Evolutionary conservation across 805 yeast genomes (phyloP).

Genomic region (Candida peoriensis): DNA sequence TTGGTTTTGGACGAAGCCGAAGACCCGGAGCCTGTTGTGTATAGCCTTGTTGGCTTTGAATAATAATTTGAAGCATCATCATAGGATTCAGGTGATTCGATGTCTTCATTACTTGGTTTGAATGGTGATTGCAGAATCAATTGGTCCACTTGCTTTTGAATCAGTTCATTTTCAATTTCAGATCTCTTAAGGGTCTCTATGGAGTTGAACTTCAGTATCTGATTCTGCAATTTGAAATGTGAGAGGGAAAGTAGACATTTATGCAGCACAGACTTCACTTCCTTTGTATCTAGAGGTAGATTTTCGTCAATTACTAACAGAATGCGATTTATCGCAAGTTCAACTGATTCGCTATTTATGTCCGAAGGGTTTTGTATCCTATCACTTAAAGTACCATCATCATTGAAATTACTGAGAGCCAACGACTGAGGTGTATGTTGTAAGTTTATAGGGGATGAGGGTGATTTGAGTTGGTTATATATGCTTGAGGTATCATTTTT

Average conservation of each 20-base stretch:
- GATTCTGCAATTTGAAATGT: constrained; percentile 19
- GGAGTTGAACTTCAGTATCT: constrained; percentile 17
- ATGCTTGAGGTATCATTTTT: too few species aligned
- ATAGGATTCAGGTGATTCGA: too few species aligned
- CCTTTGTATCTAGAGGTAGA: constrained; percentile 1
- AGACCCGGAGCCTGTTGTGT: too few species aligned
- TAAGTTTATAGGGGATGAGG: constrained; percentile 11
- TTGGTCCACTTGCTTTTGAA: constrained; percentile 19
- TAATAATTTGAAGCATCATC: too few species aligned
- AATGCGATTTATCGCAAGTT: constrained; percentile 1
- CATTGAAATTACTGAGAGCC: too few species aligned
- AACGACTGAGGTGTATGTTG: too few species aligned
- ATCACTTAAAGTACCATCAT: too few species aligned
- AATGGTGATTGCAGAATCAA: constrained; percentile 18
- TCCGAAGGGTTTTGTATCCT: too few species aligned
- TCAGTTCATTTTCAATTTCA: constrained; percentile 19
- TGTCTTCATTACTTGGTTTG: constrained; percentile 4
- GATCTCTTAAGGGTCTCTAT: constrained; percentile 16
- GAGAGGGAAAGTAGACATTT: constrained; percentile 14
- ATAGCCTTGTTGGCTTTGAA: too few species aligned
- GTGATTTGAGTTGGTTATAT: constrained; percentile 9
- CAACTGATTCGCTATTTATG: too few species aligned
- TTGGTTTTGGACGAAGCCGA: too few species aligned
- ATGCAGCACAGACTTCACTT: constrained; percentile 2
- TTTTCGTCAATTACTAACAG: constrained; percentile 2